Evolutionary conservation across 495 filamentous ascomycete genomes (phyloP).

Genomic region (Articulospora tetracladia): DNA sequence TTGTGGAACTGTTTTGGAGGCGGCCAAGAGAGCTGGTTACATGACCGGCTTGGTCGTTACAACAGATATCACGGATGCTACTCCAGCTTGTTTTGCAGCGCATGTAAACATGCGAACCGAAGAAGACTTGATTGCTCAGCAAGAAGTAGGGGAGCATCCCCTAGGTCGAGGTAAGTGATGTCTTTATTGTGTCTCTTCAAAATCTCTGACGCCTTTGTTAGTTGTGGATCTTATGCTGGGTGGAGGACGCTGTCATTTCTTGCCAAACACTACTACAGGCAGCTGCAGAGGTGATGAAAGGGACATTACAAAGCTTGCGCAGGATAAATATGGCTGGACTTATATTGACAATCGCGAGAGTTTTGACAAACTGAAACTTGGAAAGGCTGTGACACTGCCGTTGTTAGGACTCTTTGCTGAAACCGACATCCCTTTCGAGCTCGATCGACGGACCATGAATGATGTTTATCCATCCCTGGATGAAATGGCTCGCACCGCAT

Average conservation of each 20-base stretch:
- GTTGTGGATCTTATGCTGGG: conserved; percentile 90
- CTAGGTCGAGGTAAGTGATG: conserved; percentile 53
- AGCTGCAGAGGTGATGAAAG: conserved; percentile 59
- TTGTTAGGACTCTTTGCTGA: conserved; percentile 83
- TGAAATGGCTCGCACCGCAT: conserved; percentile 84
- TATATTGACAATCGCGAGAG: conserved; percentile 67
- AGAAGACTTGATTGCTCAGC: conserved; percentile 87
- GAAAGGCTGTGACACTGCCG: conserved; percentile 72
- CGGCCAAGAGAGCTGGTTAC: conserved; percentile 86
- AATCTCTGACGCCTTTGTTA: not conserved
- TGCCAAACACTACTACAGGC: conserved; percentile 70
- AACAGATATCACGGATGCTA: conserved; percentile 92
- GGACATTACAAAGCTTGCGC: conserved; percentile 24
- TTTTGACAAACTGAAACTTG: conserved; percentile 74
- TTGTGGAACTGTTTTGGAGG: conserved; percentile 93
- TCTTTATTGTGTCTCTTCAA: not conserved
- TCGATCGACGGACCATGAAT: conserved; percentile 76
- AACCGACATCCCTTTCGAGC: conserved; percentile 84
- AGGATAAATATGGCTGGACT: conserved; percentile 67
- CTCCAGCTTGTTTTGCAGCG: conserved; percentile 91
- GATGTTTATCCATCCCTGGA: conserved; percentile 83
- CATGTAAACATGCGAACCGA: conserved; percentile 77
- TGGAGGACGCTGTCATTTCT: conserved; percentile 89
- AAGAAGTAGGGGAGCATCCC: conserved; percentile 82
- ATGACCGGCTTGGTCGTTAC: conserved; percentile 94